Conservation (phyloP, 495 filamentous ascomycete genomes). For the Aspergillus haitiensis region DNA sequence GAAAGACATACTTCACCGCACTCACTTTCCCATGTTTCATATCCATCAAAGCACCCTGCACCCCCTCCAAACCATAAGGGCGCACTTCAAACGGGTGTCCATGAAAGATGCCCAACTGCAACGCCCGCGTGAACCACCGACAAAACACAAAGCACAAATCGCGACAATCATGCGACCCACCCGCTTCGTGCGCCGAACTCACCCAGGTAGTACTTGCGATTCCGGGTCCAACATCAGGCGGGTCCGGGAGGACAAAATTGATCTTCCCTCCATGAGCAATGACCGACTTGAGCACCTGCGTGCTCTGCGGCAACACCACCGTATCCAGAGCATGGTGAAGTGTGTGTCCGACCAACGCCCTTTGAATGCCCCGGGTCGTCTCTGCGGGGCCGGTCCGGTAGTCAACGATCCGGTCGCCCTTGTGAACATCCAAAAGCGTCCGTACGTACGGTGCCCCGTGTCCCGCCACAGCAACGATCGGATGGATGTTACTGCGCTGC, state of each 20-base stretch:
- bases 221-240: conserved; percentile 29
- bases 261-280: conserved; percentile 44
- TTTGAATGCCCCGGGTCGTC: conserved; percentile 24
- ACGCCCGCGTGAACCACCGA: conserved; percentile 50
- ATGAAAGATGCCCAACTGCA: conserved; percentile 61
- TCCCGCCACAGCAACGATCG: conserved; percentile 65
- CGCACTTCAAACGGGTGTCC: conserved; percentile 63
- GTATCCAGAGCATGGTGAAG: conserved; percentile 60
- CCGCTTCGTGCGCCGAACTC: conserved; percentile 28
- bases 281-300: conserved; percentile 25
- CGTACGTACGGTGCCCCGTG: conserved; percentile 53
- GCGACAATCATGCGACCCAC: conserved; percentile 43
- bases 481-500: conserved; percentile 63
- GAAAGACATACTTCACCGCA: conserved; percentile 67
- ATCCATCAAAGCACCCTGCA: conserved; percentile 56
- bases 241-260: conserved; percentile 53
- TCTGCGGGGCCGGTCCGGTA: conserved; percentile 50
- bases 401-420: conserved; percentile 68
- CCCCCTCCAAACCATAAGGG: conserved; percentile 57
- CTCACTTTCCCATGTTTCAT: conserved; percentile 64
- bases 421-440: conserved; percentile 55
- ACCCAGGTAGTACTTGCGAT: conserved; percentile 20
- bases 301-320: conserved; percentile 53
- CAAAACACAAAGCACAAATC: conserved; percentile 59
- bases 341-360: conserved; percentile 16